Evolutionary conservation across 208 protist genomes (phyloP).

Genomic region (Leishmania amazonensis): DNA sequence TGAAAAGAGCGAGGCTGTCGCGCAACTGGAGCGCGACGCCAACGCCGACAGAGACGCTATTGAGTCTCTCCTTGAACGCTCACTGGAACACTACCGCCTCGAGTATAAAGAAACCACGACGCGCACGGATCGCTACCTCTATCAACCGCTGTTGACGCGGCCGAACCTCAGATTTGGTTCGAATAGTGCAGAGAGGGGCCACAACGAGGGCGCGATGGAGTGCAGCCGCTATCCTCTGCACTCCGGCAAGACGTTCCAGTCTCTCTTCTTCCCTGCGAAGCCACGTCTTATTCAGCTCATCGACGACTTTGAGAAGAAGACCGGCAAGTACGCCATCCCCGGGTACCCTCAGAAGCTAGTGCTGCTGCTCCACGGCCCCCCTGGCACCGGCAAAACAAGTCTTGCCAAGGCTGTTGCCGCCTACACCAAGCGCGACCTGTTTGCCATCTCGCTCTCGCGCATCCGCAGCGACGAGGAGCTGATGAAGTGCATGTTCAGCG

Average conservation of each 20-base stretch:
- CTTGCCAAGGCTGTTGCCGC: slow-evolving; percentile 90
- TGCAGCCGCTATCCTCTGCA: slow-evolving; percentile 77
- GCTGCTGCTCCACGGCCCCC: slow-evolving; percentile 93
- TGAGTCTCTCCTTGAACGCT: slow-evolving; percentile 17
- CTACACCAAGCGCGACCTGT: slow-evolving; percentile 79
- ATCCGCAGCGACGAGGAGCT: slow-evolving; percentile 86
- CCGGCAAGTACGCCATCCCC: slow-evolving; percentile 85
- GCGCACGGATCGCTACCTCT: slow-evolving; percentile 61
- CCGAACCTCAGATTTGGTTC: slow-evolving; percentile 11
- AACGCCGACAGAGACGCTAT: slow-evolving; percentile 20
- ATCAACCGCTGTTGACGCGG: slow-evolving; percentile 45
- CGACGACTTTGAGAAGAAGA: slow-evolving; percentile 75
- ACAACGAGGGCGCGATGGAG: slow-evolving; percentile 29
- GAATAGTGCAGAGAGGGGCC: slow-evolving; percentile 8
- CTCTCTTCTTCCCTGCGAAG: slow-evolving; percentile 92
- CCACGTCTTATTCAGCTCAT: slow-evolving; percentile 75
- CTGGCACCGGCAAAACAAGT: slow-evolving; percentile 95
- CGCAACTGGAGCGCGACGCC: slow-evolving; percentile 19
- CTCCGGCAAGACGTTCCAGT: slow-evolving; percentile 85
- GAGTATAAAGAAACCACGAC: slow-evolving; percentile 52
- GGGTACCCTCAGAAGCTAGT: slow-evolving; percentile 89
- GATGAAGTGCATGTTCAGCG: slow-evolving; percentile 86
- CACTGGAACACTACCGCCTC: slow-evolving; percentile 16
- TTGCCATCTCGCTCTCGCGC: slow-evolving; percentile 82
- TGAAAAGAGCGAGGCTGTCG: background rate